Evolutionary conservation across 2,329 filamentous ascomycete species (phyloP).

Genomic region (Simplicillium sp.): DNA sequence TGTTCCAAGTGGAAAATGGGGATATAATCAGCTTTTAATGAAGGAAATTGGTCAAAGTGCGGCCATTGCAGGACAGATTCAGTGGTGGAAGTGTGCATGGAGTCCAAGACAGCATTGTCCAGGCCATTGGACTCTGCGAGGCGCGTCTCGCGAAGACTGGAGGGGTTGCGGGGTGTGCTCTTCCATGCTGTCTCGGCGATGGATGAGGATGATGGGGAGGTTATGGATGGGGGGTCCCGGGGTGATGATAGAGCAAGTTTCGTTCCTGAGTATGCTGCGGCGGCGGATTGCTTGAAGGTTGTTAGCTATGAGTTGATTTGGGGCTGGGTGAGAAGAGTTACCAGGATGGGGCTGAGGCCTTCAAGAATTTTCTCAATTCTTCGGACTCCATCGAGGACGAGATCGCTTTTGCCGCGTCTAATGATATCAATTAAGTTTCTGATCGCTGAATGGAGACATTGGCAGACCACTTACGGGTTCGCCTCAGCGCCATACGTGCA

Average conservation of each 20-base stretch:
- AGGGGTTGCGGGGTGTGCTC: constrained; percentile 6
- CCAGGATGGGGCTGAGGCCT: constrained; percentile 31
- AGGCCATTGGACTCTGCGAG: constrained; percentile 15
- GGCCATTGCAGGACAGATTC: constrained; percentile 42
- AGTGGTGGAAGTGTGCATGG: constrained; percentile 39
- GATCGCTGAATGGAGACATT: neutral
- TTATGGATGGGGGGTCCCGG: constrained; percentile 2
- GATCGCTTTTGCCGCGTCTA: constrained; percentile 39
- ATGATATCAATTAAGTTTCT: neutral
- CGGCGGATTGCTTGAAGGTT: neutral
- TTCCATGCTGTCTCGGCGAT: constrained; percentile 3
- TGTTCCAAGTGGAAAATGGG: constrained; percentile 40
- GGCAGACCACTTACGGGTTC: constrained; percentile 26
- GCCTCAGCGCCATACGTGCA: constrained; percentile 33
- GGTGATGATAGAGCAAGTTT: neutral
- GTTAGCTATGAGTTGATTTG: neutral
- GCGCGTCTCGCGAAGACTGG: constrained; percentile 13
- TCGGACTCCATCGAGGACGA: constrained; percentile 40
- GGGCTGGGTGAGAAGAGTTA: constrained; percentile 11
- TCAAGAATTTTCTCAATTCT: constrained; percentile 36
- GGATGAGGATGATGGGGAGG: constrained; percentile 5
- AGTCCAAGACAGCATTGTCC: constrained; percentile 38
- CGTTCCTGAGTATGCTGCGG: constrained; percentile 2
- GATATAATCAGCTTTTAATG: constrained; percentile 29
- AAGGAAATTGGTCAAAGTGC: constrained; percentile 34